Evolutionary conservation across 805 yeast genomes (phyloP), one percentile per base, ranked within the genome.

Genomic region (Dipodascopsis uninucleata): DNA sequence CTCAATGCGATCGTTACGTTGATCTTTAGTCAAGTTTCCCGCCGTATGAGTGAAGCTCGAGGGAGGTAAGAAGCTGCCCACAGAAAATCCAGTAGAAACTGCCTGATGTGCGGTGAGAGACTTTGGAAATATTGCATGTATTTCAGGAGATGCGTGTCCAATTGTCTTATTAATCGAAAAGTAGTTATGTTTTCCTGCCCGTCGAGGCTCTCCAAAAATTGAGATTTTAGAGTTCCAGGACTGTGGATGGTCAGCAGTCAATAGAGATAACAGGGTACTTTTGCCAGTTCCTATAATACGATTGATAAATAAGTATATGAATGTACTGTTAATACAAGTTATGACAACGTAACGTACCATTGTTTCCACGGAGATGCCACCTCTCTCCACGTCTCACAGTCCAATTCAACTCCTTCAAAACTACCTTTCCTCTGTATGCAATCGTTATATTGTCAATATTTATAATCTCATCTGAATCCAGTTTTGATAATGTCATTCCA

Each of bases 231-330:
- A 73, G 55, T 78, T 81, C 97, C 97, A 90, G 1, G 96, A 81
- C 65, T 90, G 96, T 1, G 98, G 98, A 61, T 90, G 98, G 58
- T 90, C 98, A 3, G 95, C 88, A 0, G 96, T 88, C 23, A 90
- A 71, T 36, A 93, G 63, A 1, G 97, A 78, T 12, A 93, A 65
- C 20, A 90, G 66, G 0, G 98, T 93, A 1, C 96, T 85, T 62
- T 90, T 90, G 0, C 98, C 98, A 0, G 94, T 37, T 5, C 53
- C 53, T 49, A 14, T 4, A 2, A 16, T 1, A 14, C 16, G 35
- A 17, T 14, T 28, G 39, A 20, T 16, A 36, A 41, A 22, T 22
- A 21, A 5, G 10, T 5, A 6, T 12, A 24, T 18, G 6, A 8
- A n/a, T 24, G 8, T 28, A 18, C 39, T 24, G 9, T 14, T 28